Evolutionary conservation across 306 rosid genomes (phyloP), one percentile per base, ranked within the genome.

Genomic region (Arachis hypogaea): DNA sequence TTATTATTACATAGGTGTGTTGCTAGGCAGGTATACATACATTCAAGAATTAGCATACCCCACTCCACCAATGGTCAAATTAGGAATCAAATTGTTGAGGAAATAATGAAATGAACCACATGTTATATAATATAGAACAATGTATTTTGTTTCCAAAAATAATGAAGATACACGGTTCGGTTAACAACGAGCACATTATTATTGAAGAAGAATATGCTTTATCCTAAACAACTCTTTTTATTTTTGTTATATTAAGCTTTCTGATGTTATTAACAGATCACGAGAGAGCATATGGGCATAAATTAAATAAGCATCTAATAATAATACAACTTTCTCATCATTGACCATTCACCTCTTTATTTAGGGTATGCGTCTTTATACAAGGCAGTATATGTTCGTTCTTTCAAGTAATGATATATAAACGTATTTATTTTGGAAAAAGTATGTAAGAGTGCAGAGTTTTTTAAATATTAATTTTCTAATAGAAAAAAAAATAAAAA

Each of bases 251-350:
- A 49, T 52, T 68, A 9, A 22, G 43, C 29, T 30, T 33, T 33
- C 2, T 40, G 63, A 40, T 58, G 38, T 68, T 68, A 59, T 68
- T 60, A 6, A 56, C 40, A 55, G 22, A 29, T 59, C 28, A 38
- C 16, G 60, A 66, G 60, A 66, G 29, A 22, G 16, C 22, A 50
- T 51, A 45, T 59, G 11, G 30, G 76, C 76, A 11, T 60, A 16
- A 54, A 74, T 60, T 33, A 54, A 74, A 44, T 38, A 47, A 62
- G 28, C 29, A 69, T 61, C 28, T 22, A 22, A 58, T 61, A 74
- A 74, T 46, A 47, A 45, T 69, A 42, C 55, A 63, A 56, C 68
- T 55, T 74, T 56, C 67, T 43, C 42, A 56, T 46, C 49, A 69
- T 59, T 74, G 63, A 69, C 28, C 69, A 63, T 69, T 9, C 40